These are phyloP conservation scores for Heterobasidion parviporum DNA, from an alignment of 1,284 basidiomycete species.

Conservation along the genomic window DNA sequence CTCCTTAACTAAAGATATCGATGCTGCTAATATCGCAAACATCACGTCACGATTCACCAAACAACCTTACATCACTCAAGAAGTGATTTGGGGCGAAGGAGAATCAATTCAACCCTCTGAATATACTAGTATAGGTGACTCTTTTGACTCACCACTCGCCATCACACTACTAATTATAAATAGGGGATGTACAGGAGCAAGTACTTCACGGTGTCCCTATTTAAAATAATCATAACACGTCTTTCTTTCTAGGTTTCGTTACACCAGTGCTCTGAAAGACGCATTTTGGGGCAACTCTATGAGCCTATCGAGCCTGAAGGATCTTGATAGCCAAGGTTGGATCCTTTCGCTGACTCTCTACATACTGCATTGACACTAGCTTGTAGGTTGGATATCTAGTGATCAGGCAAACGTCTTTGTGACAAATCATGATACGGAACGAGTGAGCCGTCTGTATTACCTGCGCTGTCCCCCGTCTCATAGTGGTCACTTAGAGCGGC, in stretches of 20 bases:
- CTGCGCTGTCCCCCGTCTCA: background rate
- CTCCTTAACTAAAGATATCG: slow-evolving; percentile 44
- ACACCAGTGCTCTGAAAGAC: slow-evolving; percentile 40
- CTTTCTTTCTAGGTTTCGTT: slow-evolving; percentile 43
- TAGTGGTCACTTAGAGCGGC: slow-evolving; percentile 30
- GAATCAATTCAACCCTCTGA: slow-evolving; percentile 48
- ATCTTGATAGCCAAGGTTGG: slow-evolving; percentile 45
- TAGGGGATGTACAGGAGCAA: slow-evolving; percentile 60
- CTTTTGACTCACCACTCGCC: background rate
- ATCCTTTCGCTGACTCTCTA: background rate
- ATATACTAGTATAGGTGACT: slow-evolving; percentile 42
- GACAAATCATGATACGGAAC: slow-evolving; percentile 62
- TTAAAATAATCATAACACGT: background rate
- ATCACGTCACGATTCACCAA: slow-evolving; percentile 37
- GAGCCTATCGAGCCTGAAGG: slow-evolving; percentile 42
- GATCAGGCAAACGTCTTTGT: slow-evolving; percentile 57
- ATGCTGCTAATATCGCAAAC: slow-evolving; percentile 41
- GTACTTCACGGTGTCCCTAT: background rate
- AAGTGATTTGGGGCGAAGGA: slow-evolving; percentile 46
- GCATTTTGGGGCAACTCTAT: slow-evolving; percentile 36
- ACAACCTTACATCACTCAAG: slow-evolving; percentile 49
- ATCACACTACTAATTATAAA: background rate
- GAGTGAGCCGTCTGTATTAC: slow-evolving; percentile 27
- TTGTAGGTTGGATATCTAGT: slow-evolving; percentile 44
- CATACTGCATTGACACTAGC: background rate